Percentiles rank a stretch among this genome's conserved stretches.
Evolutionary conservation across 2,329 filamentous ascomycete genomes (phyloP).

Genomic region (Hortaea sp.): DNA sequence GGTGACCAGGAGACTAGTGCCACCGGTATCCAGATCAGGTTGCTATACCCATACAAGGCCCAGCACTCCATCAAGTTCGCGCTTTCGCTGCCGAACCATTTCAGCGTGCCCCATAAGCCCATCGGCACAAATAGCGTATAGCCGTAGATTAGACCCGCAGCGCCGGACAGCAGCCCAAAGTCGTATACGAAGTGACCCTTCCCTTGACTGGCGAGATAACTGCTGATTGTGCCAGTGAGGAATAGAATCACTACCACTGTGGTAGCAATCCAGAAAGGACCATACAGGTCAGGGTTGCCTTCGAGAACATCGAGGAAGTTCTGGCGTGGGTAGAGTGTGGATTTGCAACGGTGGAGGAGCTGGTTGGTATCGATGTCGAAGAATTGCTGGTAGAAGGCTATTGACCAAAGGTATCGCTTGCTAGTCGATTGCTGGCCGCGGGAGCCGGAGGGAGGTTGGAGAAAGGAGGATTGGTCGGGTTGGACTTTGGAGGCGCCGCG

Average conservation of each 20-base stretch:
- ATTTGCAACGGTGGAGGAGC: slow-evolving; percentile 75
- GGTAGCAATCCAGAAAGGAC: slow-evolving; percentile 96
- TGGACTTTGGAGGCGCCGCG: slow-evolving; percentile 35
- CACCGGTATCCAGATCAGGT: slow-evolving; percentile 94
- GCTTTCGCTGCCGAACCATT: slow-evolving; percentile 90
- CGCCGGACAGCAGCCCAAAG: slow-evolving; percentile 78
- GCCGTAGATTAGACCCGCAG: slow-evolving; percentile 86
- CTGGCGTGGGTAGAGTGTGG: slow-evolving; percentile 77
- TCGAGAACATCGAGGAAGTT: slow-evolving; percentile 97
- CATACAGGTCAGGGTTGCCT: slow-evolving; percentile 93
- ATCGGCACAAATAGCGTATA: slow-evolving; percentile 80
- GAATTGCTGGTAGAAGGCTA: slow-evolving; percentile 93
- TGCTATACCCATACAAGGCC: slow-evolving; percentile 91
- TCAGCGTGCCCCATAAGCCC: slow-evolving; percentile 74
- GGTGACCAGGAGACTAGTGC: slow-evolving; percentile 86
- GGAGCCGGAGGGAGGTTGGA: slow-evolving; percentile 19
- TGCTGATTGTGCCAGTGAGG: slow-evolving; percentile 85
- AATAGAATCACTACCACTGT: slow-evolving; percentile 95
- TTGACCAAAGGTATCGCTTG: slow-evolving; percentile 86
- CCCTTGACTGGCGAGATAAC: slow-evolving; percentile 65
- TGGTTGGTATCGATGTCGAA: slow-evolving; percentile 96
- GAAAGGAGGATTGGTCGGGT: slow-evolving; percentile 29
- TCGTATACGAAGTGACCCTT: slow-evolving; percentile 76
- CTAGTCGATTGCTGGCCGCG: slow-evolving; percentile 17
- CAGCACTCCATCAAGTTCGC: slow-evolving; percentile 92